A percentile compares a stretch with the other conserved stretches of the same genome.
Conservation (phyloP, 1,284 basidiomycete species). For the Golubevia sp. region DNA sequence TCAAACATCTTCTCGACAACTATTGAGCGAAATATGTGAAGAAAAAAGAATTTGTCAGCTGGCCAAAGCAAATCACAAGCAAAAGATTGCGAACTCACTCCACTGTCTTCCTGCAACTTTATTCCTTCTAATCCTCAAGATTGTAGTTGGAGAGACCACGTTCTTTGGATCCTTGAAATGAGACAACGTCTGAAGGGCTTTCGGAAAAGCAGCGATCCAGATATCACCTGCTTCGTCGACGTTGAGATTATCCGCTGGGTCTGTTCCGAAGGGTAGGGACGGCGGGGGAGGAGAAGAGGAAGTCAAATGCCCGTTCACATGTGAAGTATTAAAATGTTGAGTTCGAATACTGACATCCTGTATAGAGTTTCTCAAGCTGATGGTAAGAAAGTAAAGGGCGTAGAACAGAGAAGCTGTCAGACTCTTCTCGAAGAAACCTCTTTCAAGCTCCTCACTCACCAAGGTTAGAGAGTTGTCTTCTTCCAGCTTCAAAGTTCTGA, state of each 20-base stretch:
- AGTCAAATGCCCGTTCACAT: too few relatives aligned
- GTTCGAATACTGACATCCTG: too few relatives aligned
- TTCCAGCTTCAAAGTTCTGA: neutral
- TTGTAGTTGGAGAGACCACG: too few relatives aligned
- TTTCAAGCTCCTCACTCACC: neutral
- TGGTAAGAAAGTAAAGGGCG: too few relatives aligned
- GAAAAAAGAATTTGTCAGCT: neutral
- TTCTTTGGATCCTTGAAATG: too few relatives aligned
- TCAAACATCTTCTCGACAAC: neutral
- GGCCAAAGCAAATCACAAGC: neutral
- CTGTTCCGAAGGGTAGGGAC: neutral
- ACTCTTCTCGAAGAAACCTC: too few relatives aligned
- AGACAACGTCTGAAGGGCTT: slow-evolving; percentile 16
- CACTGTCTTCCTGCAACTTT: neutral
- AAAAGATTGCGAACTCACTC: neutral
- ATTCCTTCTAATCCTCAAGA: neutral
- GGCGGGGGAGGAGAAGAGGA: neutral
- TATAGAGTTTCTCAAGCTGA: too few relatives aligned
- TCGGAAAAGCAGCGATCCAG: slow-evolving; percentile 29
- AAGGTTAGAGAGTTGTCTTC: neutral
- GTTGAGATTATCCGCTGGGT: slow-evolving; percentile 33
- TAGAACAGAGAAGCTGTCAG: too few relatives aligned
- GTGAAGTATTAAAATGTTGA: too few relatives aligned
- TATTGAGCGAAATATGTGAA: neutral
- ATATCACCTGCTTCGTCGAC: slow-evolving; percentile 34